Conservation (phyloP, 352 stramenopile genomes). For the Pythium vanterpoolii region DNA sequence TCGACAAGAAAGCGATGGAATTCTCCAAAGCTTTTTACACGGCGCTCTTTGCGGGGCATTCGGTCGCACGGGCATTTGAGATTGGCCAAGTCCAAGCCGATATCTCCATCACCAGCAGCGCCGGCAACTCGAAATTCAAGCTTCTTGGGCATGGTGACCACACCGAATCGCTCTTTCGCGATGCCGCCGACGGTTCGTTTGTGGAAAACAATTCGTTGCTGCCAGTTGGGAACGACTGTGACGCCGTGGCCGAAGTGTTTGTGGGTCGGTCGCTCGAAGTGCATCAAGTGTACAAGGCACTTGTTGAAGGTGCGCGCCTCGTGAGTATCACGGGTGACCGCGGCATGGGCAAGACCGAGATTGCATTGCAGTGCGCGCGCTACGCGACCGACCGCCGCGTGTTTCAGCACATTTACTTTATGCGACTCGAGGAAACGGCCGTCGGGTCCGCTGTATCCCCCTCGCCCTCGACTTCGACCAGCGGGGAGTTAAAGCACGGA, state of each 20-base stretch:
- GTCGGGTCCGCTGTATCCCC: not conserved
- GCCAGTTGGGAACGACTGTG: constrained; percentile 62
- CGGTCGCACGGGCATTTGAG: constrained; percentile 75
- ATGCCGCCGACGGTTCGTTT: constrained; percentile 47
- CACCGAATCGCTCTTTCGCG: constrained; percentile 68
- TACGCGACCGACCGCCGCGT: constrained; percentile 71
- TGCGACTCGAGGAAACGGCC: constrained; percentile 35
- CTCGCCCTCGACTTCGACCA: not conserved
- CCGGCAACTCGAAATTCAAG: constrained; percentile 67
- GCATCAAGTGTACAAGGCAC: constrained; percentile 70
- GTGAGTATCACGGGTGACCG: constrained; percentile 70
- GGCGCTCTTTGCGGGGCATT: constrained; percentile 76
- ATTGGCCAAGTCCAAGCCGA: constrained; percentile 80
- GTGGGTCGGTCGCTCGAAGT: constrained; percentile 78
- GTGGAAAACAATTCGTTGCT: constrained; percentile 61
- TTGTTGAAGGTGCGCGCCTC: constrained; percentile 72
- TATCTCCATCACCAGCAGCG: constrained; percentile 47
- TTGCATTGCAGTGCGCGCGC: constrained; percentile 70
- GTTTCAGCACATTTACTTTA: constrained; percentile 75
- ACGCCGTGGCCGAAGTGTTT: constrained; percentile 70
- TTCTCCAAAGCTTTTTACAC: constrained; percentile 90
- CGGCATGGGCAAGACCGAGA: constrained; percentile 79
- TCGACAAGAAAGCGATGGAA: constrained; percentile 86
- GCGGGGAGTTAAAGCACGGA: not conserved
- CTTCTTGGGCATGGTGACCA: constrained; percentile 76